Evolutionary conservation across 805 yeast species (phyloP).

Genomic region (Kodamaea fukazawae): DNA sequence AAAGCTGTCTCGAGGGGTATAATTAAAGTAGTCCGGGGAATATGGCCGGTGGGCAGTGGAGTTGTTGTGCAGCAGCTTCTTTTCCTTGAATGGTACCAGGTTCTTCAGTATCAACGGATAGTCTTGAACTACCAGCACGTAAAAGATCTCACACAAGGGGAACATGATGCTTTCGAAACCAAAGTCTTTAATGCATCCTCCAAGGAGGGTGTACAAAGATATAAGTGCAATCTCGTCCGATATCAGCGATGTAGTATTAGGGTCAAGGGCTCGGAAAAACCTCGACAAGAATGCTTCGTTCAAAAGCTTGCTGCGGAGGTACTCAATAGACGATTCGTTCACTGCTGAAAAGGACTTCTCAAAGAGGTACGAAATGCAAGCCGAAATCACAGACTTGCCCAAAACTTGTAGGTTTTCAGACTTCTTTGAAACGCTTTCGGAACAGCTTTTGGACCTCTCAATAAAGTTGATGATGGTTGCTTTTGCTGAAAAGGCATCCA

Average conservation of each 20-base stretch:
- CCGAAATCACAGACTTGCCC: constrained; percentile 54
- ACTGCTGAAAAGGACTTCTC: constrained; percentile 60
- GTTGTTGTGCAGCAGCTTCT: not conserved
- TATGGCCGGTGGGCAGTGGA: too few relatives aligned
- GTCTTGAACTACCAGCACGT: constrained; percentile 56
- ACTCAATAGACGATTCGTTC: constrained; percentile 53
- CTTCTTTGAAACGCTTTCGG: constrained; percentile 38
- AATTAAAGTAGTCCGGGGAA: constrained; percentile 3
- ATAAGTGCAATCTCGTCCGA: constrained; percentile 52
- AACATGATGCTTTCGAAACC: constrained; percentile 71
- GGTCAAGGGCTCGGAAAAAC: constrained; percentile 48
- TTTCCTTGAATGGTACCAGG: constrained; percentile 25
- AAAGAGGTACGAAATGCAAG: constrained; percentile 59
- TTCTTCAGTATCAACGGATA: constrained; percentile 60
- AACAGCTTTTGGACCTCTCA: constrained; percentile 63
- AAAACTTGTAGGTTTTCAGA: constrained; percentile 51
- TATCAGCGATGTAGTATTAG: constrained; percentile 28
- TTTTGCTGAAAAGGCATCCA: constrained; percentile 15
- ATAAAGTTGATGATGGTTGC: constrained; percentile 34
- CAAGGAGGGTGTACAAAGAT: constrained; percentile 57
- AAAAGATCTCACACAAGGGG: constrained; percentile 67
- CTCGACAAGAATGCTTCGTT: constrained; percentile 41
- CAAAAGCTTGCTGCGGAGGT: constrained; percentile 45
- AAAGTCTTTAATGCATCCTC: constrained; percentile 73
- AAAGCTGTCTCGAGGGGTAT: constrained; percentile 4